phyloP scores from a whole-genome alignment of 2,329 filamentous ascomycete species.

The Penicillium sp. region DNA sequence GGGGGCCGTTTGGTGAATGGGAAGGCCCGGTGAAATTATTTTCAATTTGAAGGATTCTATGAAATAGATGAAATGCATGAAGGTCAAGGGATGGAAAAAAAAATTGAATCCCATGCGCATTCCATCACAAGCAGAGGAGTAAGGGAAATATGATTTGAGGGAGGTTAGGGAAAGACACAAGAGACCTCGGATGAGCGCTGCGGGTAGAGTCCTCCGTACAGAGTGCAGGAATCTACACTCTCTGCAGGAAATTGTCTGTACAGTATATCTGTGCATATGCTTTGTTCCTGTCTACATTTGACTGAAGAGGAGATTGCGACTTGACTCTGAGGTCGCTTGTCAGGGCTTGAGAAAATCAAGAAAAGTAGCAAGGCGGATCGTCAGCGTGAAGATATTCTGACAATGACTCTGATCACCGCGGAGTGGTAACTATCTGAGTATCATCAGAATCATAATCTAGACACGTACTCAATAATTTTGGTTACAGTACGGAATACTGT shows the following conservation, averaged over 20 bases:
- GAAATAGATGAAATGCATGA: slow-evolving; percentile 2
- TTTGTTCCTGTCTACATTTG: neutral
- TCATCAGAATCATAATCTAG: neutral
- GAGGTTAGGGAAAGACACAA: neutral
- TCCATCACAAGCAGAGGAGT: slow-evolving; percentile 4
- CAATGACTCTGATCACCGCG: too few relatives aligned
- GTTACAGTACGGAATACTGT: neutral
- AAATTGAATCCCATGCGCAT: slow-evolving; percentile 9
- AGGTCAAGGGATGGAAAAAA: neutral
- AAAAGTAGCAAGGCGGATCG: neutral
- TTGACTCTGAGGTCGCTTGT: neutral
- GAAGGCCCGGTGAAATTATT: neutral
- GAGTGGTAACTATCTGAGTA: too few relatives aligned
- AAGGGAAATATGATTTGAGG: neutral
- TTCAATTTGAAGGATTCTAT: neutral
- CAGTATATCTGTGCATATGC: neutral
- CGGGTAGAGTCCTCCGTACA: neutral
- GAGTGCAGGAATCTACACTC: neutral
- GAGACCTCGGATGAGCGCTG: neutral
- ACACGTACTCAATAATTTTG: neutral
- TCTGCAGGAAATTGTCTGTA: neutral
- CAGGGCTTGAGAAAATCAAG: neutral
- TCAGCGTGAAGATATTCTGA: too few relatives aligned
- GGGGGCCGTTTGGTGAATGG: neutral
- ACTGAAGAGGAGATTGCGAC: neutral